These are phyloP conservation scores for Juncus effusus DNA, from an alignment of 176 grass and related monocot species.

Conservation along the genomic window DNA sequence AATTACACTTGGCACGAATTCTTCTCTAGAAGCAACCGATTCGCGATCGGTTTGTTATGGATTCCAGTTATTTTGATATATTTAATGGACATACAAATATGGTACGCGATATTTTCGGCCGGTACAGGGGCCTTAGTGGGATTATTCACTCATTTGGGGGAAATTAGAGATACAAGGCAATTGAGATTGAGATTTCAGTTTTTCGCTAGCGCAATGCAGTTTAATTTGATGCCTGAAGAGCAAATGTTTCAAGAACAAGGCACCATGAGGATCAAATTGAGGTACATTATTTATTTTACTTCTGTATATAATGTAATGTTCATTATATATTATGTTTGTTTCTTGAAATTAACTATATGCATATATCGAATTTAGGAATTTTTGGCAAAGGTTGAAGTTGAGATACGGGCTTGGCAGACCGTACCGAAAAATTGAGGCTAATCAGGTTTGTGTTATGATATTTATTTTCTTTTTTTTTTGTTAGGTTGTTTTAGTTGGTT, in stretches of 20 bases:
- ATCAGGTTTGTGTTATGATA: conserved; percentile 26
- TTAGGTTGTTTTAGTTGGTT: too few species aligned
- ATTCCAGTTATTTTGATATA: conserved; percentile 86
- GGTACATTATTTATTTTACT: too few species aligned
- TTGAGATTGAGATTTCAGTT: conserved; percentile 87
- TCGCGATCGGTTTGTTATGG: conserved; percentile 69
- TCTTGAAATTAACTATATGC: too few species aligned
- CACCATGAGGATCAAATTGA: conserved; percentile 38
- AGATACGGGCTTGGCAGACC: conserved; percentile 81
- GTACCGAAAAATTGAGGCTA: conserved; percentile 81
- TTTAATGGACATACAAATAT: conserved; percentile 97
- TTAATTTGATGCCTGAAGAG: conserved; percentile 92
- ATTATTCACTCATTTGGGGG: conserved; percentile 75
- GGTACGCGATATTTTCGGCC: conserved; percentile 88
- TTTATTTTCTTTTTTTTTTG: too few species aligned
- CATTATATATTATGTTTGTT: too few species aligned
- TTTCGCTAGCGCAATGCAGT: conserved; percentile 91
- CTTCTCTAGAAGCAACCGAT: conserved; percentile 69
- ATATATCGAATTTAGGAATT: conserved; percentile 37
- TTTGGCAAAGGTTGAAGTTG: conserved; percentile 74
- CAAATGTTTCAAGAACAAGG: conserved; percentile 52
- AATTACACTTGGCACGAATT: conserved; percentile 78
- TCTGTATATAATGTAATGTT: too few species aligned
- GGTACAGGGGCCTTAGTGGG: conserved; percentile 73
- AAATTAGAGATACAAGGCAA: conserved; percentile 84